Percentiles rank a stretch among this genome's conserved stretches.
phyloP scores from a whole-genome alignment of 352 stramenopile species.

The Thraustochytrium sp. region DNA sequence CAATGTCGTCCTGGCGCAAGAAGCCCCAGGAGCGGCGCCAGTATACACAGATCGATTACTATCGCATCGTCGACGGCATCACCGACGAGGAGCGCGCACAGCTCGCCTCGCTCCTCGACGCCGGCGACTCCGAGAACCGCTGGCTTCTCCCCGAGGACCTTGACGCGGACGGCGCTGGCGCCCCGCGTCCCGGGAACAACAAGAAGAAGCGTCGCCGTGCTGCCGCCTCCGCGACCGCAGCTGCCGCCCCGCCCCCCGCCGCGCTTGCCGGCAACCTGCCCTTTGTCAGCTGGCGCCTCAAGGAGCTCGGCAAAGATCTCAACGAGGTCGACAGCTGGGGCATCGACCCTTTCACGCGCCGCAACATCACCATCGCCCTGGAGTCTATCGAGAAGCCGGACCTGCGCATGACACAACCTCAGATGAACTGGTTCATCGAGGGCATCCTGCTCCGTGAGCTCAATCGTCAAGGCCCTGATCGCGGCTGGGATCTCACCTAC shows the following conservation, averaged over 20 bases:
- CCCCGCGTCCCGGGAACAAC: neutral
- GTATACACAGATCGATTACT: neutral
- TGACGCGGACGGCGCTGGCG: neutral
- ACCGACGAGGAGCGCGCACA: neutral
- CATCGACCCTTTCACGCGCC: slow-evolving; percentile 25
- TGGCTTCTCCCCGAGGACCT: neutral
- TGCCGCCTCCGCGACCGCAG: neutral
- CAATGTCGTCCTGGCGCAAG: slow-evolving; percentile 25
- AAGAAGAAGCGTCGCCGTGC: slow-evolving; percentile 10
- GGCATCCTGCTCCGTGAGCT: slow-evolving; percentile 15
- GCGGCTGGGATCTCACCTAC: neutral
- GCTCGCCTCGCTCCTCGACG: neutral
- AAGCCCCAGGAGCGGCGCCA: neutral
- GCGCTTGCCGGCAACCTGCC: neutral
- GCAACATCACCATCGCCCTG: slow-evolving; percentile 24
- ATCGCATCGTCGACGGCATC: neutral
- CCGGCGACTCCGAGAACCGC: neutral
- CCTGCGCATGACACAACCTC: slow-evolving; percentile 24
- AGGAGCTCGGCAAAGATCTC: slow-evolving; percentile 26
- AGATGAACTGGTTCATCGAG: slow-evolving; percentile 43
- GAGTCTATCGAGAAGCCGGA: slow-evolving; percentile 9
- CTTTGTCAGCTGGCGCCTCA: neutral
- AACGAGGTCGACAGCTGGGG: slow-evolving; percentile 25
- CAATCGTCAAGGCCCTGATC: slow-evolving; percentile 6
- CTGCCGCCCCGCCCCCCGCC: neutral